Base-by-base conservation (phyloP, 2,329 filamentous ascomycete genomes). In the Akanthomyces lecanii region DNA sequence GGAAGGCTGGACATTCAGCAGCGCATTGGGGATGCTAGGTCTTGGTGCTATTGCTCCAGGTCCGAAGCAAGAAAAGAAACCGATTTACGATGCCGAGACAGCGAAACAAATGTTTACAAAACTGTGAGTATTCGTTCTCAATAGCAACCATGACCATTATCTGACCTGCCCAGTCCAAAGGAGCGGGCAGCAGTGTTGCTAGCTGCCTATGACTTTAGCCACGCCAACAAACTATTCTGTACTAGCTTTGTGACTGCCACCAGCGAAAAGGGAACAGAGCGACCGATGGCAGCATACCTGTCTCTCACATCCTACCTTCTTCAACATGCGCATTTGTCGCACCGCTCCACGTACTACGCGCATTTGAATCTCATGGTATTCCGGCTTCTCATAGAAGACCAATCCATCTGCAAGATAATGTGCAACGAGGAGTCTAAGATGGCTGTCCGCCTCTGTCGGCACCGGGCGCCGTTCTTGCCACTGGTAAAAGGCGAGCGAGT, bases 181-280 rank as follows among this genome's bases (percentile, higher is more conserved):
- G 84, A 88, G 64, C 88, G 93, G 73, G 90, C 92, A 18, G 88
- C 93, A 5, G 82, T 96, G 3, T 78, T 98, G 4, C 82, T 99
- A 40, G 88, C 92, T 0, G 89, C 91, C 0, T 99, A 98, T 73
- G 95, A 98, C 73, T 98, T 98, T 73, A 87, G 88, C 3, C 90
- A 96, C 71, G 90, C 93, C 40, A 99, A 98, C 79, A 98, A 97
- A 76, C 82, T 97, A 10, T 98, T 99, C 75, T 94, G 91, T 74
- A 89, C 91, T 73, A 93, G 89, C 69, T 77, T 99, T 50, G 85
- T 97, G 58, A 88, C 85, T 2, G 72, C 86, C 28, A 71, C 83
- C 6, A 76, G 86, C 1, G 85, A 87, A 55, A 88, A 88, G 68
- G 85, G 81, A 48, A 81, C 85, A 55, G 88, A 94, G 69, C 84